phyloP scores from a whole-genome alignment of 1,139 yeast genomes.

The Meyerozyma athensensis region DNA sequence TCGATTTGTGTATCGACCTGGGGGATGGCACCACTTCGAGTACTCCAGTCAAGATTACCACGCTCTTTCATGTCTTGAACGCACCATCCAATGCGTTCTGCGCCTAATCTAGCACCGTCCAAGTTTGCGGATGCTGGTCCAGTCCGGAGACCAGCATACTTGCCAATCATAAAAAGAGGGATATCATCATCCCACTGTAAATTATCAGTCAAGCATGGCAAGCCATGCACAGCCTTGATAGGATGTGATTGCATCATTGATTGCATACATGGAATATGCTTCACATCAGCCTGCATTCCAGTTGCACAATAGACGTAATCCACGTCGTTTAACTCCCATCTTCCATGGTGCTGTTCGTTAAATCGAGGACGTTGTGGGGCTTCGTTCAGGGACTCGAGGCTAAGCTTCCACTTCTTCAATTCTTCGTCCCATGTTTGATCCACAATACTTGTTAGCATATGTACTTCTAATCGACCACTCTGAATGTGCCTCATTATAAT shows the following conservation, averaged over 20 bases:
- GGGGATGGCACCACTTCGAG: slow-evolving; percentile 5
- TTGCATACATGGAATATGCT: slow-evolving; percentile 25
- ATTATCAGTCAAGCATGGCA: slow-evolving; percentile 43
- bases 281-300: slow-evolving; percentile 33
- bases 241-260: slow-evolving; percentile 22
- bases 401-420: slow-evolving; percentile 17
- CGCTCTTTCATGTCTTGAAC: slow-evolving; percentile 23
- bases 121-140: slow-evolving; percentile 49
- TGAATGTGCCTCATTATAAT: slow-evolving; percentile 26
- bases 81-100: slow-evolving; percentile 43
- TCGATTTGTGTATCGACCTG: no score
- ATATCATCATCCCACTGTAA: slow-evolving; percentile 37
- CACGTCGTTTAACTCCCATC: slow-evolving; percentile 11
- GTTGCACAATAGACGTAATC: slow-evolving; percentile 44
- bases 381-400: slow-evolving; percentile 14
- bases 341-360: slow-evolving; percentile 6
- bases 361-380: slow-evolving; percentile 7
- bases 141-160: slow-evolving; percentile 39
- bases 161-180: slow-evolving; percentile 42
- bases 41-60: slow-evolving; percentile 23
- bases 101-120: slow-evolving; percentile 46
- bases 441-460: slow-evolving; percentile 21
- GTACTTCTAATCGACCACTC: slow-evolving; percentile 23
- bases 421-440: slow-evolving; percentile 19
- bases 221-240: slow-evolving; percentile 31